Conservation (phyloP, 2,329 filamentous ascomycete species). For the Stachybotrys elegans region DNA sequence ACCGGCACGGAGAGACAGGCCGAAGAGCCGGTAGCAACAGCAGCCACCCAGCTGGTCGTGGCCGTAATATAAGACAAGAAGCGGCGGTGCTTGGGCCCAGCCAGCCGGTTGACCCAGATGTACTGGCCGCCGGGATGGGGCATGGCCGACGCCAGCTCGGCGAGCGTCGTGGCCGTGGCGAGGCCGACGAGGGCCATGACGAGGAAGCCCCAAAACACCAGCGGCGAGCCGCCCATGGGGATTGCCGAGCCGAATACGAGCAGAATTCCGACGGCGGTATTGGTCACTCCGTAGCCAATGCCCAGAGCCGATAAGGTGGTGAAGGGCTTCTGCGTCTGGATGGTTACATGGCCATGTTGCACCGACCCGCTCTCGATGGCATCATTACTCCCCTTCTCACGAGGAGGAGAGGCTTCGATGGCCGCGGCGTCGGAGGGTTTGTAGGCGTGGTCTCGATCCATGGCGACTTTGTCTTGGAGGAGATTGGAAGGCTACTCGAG, state of each 20-base stretch:
- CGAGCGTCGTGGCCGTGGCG: conserved; percentile 18
- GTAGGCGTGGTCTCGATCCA: not conserved
- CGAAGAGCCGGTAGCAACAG: conserved; percentile 18
- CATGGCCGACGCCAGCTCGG: conserved; percentile 21
- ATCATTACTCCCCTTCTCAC: conserved; percentile 4
- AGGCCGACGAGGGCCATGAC: conserved; percentile 17
- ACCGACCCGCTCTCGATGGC: conserved; percentile 5
- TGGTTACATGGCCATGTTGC: conserved; percentile 10
- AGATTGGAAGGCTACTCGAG: not conserved
- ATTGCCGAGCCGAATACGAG: conserved; percentile 15
- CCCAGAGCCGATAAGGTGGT: conserved; percentile 19
- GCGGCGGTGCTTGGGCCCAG: conserved; percentile 8
- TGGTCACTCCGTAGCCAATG: conserved; percentile 19
- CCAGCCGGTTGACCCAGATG: conserved; percentile 19
- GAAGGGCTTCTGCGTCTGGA: conserved; percentile 25
- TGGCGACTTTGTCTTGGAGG: not conserved
- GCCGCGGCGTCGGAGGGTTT: no score
- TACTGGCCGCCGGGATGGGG: conserved; percentile 23
- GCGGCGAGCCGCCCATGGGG: conserved; percentile 16
- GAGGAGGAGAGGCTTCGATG: not conserved
- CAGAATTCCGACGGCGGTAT: conserved; percentile 17
- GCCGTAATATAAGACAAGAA: conserved; percentile 18
- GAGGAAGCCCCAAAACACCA: conserved; percentile 20
- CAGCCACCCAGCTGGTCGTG: conserved; percentile 19
- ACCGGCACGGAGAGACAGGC: conserved; percentile 17